Conservation (phyloP, 2,329 filamentous ascomycete species). For the Pseudocercospora fijiensis region DNA sequence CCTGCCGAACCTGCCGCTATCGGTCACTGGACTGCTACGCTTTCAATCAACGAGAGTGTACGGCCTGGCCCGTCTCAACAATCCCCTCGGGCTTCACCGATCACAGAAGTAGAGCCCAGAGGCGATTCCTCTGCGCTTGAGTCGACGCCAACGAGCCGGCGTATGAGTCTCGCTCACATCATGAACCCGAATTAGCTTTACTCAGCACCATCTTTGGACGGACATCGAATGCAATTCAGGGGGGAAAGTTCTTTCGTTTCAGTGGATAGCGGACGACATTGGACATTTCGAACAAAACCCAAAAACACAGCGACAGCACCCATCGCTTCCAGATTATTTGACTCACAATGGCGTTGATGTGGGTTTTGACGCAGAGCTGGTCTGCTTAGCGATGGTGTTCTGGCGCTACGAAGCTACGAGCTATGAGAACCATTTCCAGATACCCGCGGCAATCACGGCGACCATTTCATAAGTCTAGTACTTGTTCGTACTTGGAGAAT, state of each 20-base stretch:
- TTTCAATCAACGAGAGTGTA: not conserved
- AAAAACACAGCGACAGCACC: not conserved
- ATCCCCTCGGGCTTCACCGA: not conserved
- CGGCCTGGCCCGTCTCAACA: not conserved
- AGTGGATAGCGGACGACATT: not conserved
- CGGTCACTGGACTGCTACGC: not conserved
- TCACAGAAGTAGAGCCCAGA: not conserved
- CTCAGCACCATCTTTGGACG: not conserved
- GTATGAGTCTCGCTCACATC: not conserved
- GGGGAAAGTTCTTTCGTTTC: not conserved
- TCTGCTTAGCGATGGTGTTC: not conserved
- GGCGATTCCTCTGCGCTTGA: not conserved
- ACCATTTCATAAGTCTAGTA: not conserved
- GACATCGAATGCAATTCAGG: not conserved
- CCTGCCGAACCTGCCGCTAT: not conserved
- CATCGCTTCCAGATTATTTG: not conserved
- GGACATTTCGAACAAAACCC: not conserved
- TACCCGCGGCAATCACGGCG: not conserved
- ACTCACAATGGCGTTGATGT: not conserved
- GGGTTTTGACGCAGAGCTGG: not conserved
- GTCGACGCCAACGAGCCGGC: not conserved
- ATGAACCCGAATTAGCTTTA: not conserved
- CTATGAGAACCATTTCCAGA: not conserved
- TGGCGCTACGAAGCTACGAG: not conserved
- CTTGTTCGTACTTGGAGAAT: not conserved